Conservation (phyloP, 106 monocot species). For the Allium fistulosum region DNA sequence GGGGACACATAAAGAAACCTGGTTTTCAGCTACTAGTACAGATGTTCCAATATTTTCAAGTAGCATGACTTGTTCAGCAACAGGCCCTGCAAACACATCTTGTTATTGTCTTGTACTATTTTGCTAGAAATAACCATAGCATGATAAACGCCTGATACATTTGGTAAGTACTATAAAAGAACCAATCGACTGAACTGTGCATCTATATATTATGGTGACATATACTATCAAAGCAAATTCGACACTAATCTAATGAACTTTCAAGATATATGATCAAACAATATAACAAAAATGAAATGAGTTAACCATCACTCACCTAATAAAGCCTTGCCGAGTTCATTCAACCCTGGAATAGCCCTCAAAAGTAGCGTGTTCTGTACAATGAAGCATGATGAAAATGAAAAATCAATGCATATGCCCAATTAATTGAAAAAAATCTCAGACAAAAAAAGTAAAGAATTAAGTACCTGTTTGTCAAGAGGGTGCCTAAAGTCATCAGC, state of each 20-base stretch:
- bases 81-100: conserved; percentile 43
- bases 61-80: conserved; percentile 89
- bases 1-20: conserved; percentile 30
- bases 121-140: too few relatives aligned
- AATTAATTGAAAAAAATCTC: not conserved
- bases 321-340: conserved; percentile 79
- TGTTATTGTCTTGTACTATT: too few relatives aligned
- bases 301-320: conserved; percentile 36
- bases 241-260: not conserved
- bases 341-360: conserved; percentile 75
- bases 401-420: not conserved
- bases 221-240: too few relatives aligned
- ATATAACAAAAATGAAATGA: not conserved
- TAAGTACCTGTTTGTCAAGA: conserved; percentile 75
- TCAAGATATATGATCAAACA: not conserved
- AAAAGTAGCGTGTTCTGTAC: conserved; percentile 79
- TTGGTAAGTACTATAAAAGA: too few relatives aligned
- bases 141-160: too few relatives aligned
- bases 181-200: not conserved
- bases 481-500: conserved; percentile 97
- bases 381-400: not conserved
- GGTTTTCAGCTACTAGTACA: conserved; percentile 88
- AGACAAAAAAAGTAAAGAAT: not conserved
- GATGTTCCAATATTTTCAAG: conserved; percentile 95
- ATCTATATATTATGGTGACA: not conserved